phyloP scores from a whole-genome alignment of 2,329 filamentous ascomycete genomes.

The Trichoderma guizhouense region DNA sequence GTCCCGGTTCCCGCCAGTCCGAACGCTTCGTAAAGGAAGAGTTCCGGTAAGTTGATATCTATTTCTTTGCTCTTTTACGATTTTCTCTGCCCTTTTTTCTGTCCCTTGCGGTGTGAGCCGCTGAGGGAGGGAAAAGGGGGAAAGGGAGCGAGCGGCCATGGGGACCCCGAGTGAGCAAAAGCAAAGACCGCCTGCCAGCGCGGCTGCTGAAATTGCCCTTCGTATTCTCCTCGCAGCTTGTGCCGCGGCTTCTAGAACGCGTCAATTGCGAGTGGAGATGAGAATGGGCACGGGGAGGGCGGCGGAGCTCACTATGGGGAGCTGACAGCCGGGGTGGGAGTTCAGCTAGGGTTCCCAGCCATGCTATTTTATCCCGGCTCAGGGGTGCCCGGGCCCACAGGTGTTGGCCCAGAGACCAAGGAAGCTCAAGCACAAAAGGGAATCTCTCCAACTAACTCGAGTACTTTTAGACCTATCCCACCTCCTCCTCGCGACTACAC shows the following conservation, averaged over 20 bases:
- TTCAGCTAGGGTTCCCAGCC: slow-evolving; percentile 20
- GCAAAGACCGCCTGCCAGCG: neutral
- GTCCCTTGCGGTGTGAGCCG: neutral
- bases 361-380: slow-evolving; percentile 21
- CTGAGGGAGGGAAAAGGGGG: neutral
- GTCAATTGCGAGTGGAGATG: slow-evolving; percentile 11
- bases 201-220: slow-evolving; percentile 4
- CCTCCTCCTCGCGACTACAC: slow-evolving; percentile 45
- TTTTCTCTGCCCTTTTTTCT: neutral
- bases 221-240: slow-evolving; percentile 4
- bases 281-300: slow-evolving; percentile 2
- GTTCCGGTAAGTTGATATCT: slow-evolving; percentile 45
- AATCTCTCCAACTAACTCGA: slow-evolving; percentile 23
- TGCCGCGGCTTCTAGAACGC: slow-evolving; percentile 17
- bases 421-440: slow-evolving; percentile 26
- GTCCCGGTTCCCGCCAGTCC: slow-evolving; percentile 61
- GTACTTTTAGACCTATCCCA: slow-evolving; percentile 30
- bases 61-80: neutral
- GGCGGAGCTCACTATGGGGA: slow-evolving; percentile 14
- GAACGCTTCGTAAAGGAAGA: slow-evolving; percentile 51
- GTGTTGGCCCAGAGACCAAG: slow-evolving; percentile 27
- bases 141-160: neutral
- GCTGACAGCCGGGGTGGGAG: slow-evolving; percentile 14
- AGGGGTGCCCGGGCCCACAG: slow-evolving; percentile 22
- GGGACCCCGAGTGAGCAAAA: neutral